Percentiles rank a stretch among this genome's conserved stretches.
These are phyloP conservation scores for Abelmoschus esculentus DNA, from an alignment of 345 rosid species.

Conservation along the genomic window DNA sequence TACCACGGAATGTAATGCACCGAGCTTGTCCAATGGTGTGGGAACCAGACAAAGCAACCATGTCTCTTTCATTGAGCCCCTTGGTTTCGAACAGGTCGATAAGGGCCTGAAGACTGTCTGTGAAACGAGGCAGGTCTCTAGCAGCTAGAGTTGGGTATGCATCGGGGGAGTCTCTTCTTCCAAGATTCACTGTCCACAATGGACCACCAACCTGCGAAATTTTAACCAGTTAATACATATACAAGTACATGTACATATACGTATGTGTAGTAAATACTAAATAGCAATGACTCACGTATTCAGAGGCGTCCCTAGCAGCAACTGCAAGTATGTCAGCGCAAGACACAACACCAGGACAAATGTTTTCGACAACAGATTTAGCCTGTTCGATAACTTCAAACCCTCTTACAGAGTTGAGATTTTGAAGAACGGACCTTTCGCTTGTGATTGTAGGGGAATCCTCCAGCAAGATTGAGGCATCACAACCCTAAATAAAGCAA, in stretches of 20 bases:
- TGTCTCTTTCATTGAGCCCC: slow-evolving; percentile 28
- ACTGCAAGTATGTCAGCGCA: slow-evolving; percentile 55
- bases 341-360: slow-evolving; percentile 48
- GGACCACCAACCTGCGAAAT: slow-evolving; percentile 36
- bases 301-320: slow-evolving; percentile 36
- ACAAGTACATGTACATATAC: background rate
- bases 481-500: slow-evolving; percentile 32
- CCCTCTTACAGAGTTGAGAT: slow-evolving; percentile 22
- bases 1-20: slow-evolving; percentile 33
- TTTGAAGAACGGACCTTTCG: slow-evolving; percentile 31
- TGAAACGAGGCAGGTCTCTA: slow-evolving; percentile 17
- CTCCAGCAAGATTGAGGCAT: slow-evolving; percentile 47
- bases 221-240: too few relatives aligned
- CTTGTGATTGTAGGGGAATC: slow-evolving; percentile 19
- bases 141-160: slow-evolving; percentile 21
- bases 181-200: slow-evolving; percentile 32
- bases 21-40: slow-evolving; percentile 56
- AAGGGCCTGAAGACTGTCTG: slow-evolving; percentile 13
- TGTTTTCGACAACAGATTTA: slow-evolving; percentile 43
- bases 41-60: slow-evolving; percentile 34
- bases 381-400: slow-evolving; percentile 36
- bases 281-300: slow-evolving; percentile 17
- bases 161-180: slow-evolving; percentile 44
- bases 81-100: slow-evolving; percentile 14
- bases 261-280: background rate